These are phyloP conservation scores for Copromyces sp. DNA, from an alignment of 495 filamentous ascomycete species.

Conservation along the genomic window DNA sequence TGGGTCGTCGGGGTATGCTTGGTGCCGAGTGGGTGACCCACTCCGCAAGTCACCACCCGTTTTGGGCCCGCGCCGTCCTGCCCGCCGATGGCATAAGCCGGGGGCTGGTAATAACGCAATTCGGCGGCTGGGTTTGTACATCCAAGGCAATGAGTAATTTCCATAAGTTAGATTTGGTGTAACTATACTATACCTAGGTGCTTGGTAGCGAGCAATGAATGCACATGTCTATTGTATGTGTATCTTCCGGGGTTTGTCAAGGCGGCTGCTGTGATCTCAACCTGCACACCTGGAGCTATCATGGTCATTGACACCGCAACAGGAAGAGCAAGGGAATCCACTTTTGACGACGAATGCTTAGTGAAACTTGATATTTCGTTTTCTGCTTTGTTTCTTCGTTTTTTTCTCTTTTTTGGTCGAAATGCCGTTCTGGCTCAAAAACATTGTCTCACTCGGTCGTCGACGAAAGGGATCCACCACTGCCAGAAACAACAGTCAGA, in stretches of 20 bases:
- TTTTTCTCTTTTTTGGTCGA: background rate
- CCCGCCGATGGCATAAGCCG: background rate
- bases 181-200: background rate
- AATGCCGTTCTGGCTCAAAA: background rate
- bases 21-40: background rate
- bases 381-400: background rate
- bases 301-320: background rate
- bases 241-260: background rate
- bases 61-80: background rate
- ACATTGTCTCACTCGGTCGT: background rate
- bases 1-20: background rate
- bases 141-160: background rate
- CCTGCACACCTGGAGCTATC: background rate
- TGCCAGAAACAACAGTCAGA: background rate
- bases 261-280: background rate
- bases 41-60: background rate
- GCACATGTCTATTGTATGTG: background rate
- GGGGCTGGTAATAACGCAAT: constrained; percentile 16
- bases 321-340: background rate
- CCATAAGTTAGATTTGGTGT: background rate
- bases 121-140: background rate
- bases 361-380: background rate
- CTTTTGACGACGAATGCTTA: background rate
- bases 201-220: background rate
- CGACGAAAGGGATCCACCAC: background rate